These are phyloP conservation scores for Cyberlindnera misumaiensis DNA, from an alignment of 805 yeast genomes.

Conservation along the genomic window DNA sequence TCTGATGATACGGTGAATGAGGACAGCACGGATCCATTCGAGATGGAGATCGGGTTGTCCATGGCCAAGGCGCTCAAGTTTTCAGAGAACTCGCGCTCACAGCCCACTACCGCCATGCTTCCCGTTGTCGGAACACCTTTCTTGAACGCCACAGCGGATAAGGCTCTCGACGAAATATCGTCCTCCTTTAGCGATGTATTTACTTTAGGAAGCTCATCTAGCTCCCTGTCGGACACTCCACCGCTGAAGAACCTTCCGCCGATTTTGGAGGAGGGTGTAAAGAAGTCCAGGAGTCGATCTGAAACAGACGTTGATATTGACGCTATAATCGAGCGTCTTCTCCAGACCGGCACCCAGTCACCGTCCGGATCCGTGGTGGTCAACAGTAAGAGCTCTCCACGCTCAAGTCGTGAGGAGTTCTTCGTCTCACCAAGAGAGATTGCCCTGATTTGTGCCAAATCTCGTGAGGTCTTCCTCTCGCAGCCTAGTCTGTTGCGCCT, in stretches of 20 bases:
- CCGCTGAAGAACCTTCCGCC: constrained; percentile 18
- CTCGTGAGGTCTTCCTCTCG: constrained; percentile 79
- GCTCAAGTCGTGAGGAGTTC: constrained; percentile 12
- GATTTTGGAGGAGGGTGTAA: constrained; percentile 16
- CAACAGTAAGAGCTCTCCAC: constrained; percentile 13
- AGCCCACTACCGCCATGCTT: constrained; percentile 1
- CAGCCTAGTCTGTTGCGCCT: constrained; percentile 89
- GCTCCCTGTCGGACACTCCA: constrained; percentile 21
- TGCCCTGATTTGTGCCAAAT: constrained; percentile 73
- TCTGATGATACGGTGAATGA: constrained; percentile 10
- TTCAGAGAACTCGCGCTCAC: constrained; percentile 1
- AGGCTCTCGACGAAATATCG: constrained; percentile 17
- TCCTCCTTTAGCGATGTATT: constrained; percentile 24
- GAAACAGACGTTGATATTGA: constrained; percentile 43
- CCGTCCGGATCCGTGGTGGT: constrained; percentile 9
- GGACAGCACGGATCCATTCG: constrained; percentile 14
- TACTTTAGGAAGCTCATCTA: constrained; percentile 18
- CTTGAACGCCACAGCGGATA: constrained; percentile 1
- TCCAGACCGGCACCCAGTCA: constrained; percentile 19
- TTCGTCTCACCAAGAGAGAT: constrained; percentile 46
- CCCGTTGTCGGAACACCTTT: constrained; percentile 4
- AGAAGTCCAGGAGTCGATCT: constrained; percentile 2
- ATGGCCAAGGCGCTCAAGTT: constrained; percentile 27
- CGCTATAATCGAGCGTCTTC: constrained; percentile 51
- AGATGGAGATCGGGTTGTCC: constrained; percentile 28